These are phyloP conservation scores for Juncus inflexus DNA, from an alignment of 176 grass and related monocot genomes.

Conservation along the genomic window DNA sequence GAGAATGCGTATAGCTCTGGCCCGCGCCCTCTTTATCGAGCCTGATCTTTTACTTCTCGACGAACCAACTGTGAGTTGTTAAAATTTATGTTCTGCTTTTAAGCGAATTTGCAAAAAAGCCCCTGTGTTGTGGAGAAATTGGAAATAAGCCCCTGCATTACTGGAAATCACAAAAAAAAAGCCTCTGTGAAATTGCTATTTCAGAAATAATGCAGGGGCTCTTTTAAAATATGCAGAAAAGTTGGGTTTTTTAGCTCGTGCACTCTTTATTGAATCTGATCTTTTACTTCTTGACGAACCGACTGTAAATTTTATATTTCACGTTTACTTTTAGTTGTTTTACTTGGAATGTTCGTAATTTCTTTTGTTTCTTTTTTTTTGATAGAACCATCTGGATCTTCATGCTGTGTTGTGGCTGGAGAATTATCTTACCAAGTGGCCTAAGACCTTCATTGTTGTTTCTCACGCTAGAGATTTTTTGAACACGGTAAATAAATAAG, in stretches of 20 bases:
- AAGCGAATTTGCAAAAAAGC: too few species aligned
- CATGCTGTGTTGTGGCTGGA: constrained; percentile 97
- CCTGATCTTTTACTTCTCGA: constrained; percentile 96
- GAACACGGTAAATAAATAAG: constrained; percentile 63
- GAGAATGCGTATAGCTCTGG: constrained; percentile 95
- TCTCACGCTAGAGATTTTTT: constrained; percentile 95
- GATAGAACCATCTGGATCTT: constrained; percentile 98
- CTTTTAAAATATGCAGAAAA: too few species aligned
- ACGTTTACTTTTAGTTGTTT: background rate
- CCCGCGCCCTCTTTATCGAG: constrained; percentile 91
- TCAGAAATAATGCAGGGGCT: too few species aligned
- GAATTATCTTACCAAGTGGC: constrained; percentile 86
- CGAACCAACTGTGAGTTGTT: constrained; percentile 73
- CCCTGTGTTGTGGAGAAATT: too few species aligned
- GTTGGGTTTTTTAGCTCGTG: constrained; percentile 49
- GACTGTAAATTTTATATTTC: constrained; percentile 43
- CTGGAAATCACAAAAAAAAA: too few species aligned
- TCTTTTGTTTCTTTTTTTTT: constrained; percentile 2
- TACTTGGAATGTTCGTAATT: background rate
- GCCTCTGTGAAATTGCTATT: too few species aligned
- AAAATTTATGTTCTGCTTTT: background rate
- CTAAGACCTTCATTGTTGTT: constrained; percentile 96
- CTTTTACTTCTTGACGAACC: constrained; percentile 93
- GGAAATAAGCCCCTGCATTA: too few species aligned
- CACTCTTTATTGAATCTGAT: constrained; percentile 95